These are phyloP conservation scores for Penicillium antarcticum DNA, from an alignment of 495 filamentous ascomycete species.

Conservation along the genomic window DNA sequence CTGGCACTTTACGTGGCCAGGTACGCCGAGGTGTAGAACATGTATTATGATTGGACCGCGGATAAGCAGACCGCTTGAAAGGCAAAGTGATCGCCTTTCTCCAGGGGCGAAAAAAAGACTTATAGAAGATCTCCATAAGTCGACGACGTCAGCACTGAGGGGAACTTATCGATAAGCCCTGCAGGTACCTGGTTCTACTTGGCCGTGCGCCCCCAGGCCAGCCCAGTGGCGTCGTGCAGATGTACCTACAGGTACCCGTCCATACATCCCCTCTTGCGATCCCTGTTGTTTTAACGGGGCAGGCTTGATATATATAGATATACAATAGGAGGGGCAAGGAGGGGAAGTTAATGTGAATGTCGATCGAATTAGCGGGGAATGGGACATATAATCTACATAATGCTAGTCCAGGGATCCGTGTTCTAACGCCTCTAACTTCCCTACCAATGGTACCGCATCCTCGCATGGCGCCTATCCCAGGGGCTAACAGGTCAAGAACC, in stretches of 20 bases:
- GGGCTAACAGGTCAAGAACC: not conserved
- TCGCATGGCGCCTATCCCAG: not conserved
- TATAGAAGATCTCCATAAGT: constrained; percentile 1
- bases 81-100: constrained; percentile 13
- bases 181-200: constrained; percentile 30
- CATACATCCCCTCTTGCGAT: not conserved
- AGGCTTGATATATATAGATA: too few species aligned
- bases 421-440: not conserved
- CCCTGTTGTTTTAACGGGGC: too few species aligned
- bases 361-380: not conserved
- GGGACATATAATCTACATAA: too few species aligned
- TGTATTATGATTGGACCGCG: constrained; percentile 9
- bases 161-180: constrained; percentile 25
- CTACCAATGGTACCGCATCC: constrained; percentile 1
- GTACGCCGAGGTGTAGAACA: constrained; percentile 13
- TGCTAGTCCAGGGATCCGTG: not conserved
- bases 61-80: constrained; percentile 22
- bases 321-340: not conserved
- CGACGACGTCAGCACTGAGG: constrained; percentile 6
- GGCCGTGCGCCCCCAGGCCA: constrained; percentile 8
- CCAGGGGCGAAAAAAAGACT: not conserved
- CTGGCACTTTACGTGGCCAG: constrained; percentile 22
- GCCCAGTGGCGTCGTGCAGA: constrained; percentile 17
- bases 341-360: not conserved
- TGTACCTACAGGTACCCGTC: constrained; percentile 29